These are phyloP conservation scores for Aspergillus taichungensis DNA, from an alignment of 495 filamentous ascomycete species.

Conservation along the genomic window DNA sequence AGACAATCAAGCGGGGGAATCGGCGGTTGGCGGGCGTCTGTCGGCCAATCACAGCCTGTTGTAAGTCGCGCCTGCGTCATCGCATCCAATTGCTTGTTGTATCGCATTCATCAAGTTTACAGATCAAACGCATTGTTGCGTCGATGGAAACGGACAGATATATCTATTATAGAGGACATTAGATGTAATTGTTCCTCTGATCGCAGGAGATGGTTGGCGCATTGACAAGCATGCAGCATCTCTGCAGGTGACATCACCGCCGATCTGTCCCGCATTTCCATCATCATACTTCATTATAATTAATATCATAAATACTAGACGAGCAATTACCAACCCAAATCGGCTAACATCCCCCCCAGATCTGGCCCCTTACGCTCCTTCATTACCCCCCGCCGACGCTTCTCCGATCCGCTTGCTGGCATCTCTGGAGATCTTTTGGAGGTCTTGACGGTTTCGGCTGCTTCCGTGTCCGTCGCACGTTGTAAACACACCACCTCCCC, in stretches of 20 bases:
- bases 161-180: too few relatives aligned
- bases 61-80: slow-evolving; percentile 16
- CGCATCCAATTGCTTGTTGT: background rate
- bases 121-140: background rate
- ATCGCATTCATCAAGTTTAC: background rate
- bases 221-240: background rate
- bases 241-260: slow-evolving; percentile 5
- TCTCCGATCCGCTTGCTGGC: background rate
- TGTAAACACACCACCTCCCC: slow-evolving; percentile 6
- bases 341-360: slow-evolving; percentile 4
- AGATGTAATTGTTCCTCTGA: background rate
- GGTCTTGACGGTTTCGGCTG: background rate
- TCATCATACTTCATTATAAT: background rate
- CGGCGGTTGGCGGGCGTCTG: slow-evolving; percentile 10
- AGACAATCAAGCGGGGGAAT: slow-evolving; percentile 21
- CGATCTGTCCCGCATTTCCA: background rate
- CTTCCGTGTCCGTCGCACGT: slow-evolving; percentile 2
- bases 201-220: background rate
- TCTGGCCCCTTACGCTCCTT: slow-evolving; percentile 13
- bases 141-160: background rate
- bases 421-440: slow-evolving; percentile 7
- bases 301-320: too few relatives aligned
- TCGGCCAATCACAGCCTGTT: slow-evolving; percentile 20
- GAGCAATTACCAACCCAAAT: background rate
- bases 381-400: slow-evolving; percentile 16